Base-by-base conservation (phyloP, 352 stramenopile species). In the Stephanocyclus meneghinianus region DNA sequence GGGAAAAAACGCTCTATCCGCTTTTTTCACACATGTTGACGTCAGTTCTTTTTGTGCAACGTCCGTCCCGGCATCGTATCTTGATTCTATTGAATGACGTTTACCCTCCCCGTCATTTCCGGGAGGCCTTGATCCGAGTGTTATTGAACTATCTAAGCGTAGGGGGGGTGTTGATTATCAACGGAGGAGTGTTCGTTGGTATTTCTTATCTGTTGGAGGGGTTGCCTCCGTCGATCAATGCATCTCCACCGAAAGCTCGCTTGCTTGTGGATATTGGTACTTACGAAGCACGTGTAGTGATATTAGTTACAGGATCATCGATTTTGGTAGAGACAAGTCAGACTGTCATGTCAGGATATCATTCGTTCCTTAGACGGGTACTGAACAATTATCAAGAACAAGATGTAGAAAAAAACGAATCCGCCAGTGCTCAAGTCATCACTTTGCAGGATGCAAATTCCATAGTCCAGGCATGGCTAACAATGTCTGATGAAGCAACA, bases 191-290 rank as follows among this genome's bases (percentile, higher is more conserved):
- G 7, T 80, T 71, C 57, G 56, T 44, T 64, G 44, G 64, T 30
- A 40, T 77, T 13, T 67, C 74, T 69, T 75, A 80, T 69, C 57
- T 84, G 30, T 71, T 84, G 15, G 63, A 79, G 45, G 64, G 70
- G 13, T 29, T 78, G 51, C n/a, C 62, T n/a, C 35, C 59, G 21
- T 57, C 48, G 13, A 35, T 29, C n/a, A 35, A 26, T 62, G 11
- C 4, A 55, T 53, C 21, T 18, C n/a, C 13, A 51, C 53, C 76
- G 18, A 78, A 77, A 32, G 76, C 76, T n/a, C 50, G 65, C 44
- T 40, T 78, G 69, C 0, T 83, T 13, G 70, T 79, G 18, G 76
- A 83, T 62, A 77, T 83, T 62, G 76, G 76, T 26, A 76, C 76
- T 2, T 55, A 75, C 53, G 76, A 83, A 51, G 50, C 76, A 45